A percentile compares a stretch with the other conserved stretches of the same genome.
Evolutionary conservation across 2,329 filamentous ascomycete genomes (phyloP).

Genomic region (Ascochyta clinopodiicola): DNA sequence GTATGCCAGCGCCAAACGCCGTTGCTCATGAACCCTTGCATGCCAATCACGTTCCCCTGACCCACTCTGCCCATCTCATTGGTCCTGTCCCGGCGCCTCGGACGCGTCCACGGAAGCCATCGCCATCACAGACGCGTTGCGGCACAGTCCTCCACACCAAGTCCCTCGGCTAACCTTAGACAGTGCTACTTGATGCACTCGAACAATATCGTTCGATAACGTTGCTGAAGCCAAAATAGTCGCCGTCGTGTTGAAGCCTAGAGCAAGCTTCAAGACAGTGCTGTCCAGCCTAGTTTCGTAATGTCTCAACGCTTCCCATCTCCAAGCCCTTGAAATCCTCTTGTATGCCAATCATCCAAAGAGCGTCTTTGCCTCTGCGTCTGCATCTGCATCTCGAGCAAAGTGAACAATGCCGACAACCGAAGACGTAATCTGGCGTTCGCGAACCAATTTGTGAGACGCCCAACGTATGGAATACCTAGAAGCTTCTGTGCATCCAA

Average conservation of each 20-base stretch:
- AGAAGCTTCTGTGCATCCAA: constrained; percentile 39
- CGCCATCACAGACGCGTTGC: constrained; percentile 19
- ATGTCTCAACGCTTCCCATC: not conserved
- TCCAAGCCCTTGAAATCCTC: not conserved
- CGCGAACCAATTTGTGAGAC: constrained; percentile 33
- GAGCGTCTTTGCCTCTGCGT: constrained; percentile 22
- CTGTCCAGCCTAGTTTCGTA: constrained; percentile 3
- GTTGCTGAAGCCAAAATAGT: constrained; percentile 5
- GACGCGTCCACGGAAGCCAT: constrained; percentile 27
- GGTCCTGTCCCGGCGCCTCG: constrained; percentile 34
- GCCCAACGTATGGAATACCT: constrained; percentile 36
- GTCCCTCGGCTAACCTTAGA: constrained; percentile 2
- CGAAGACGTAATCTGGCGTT: constrained; percentile 16
- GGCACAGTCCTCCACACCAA: constrained; percentile 18
- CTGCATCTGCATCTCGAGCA: not conserved
- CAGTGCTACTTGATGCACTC: constrained; percentile 1
- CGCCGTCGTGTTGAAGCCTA: not conserved
- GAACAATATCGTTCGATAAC: not conserved
- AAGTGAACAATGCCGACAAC: constrained; percentile 17
- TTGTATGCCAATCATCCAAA: constrained; percentile 15
- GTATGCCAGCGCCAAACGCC: constrained; percentile 26
- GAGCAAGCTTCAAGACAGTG: constrained; percentile 2
- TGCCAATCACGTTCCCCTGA: constrained; percentile 33
- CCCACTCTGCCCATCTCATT: constrained; percentile 31
- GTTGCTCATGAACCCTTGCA: constrained; percentile 17